Conservation (phyloP, 2,329 filamentous ascomycete species). For the Alternaria postmessia region DNA sequence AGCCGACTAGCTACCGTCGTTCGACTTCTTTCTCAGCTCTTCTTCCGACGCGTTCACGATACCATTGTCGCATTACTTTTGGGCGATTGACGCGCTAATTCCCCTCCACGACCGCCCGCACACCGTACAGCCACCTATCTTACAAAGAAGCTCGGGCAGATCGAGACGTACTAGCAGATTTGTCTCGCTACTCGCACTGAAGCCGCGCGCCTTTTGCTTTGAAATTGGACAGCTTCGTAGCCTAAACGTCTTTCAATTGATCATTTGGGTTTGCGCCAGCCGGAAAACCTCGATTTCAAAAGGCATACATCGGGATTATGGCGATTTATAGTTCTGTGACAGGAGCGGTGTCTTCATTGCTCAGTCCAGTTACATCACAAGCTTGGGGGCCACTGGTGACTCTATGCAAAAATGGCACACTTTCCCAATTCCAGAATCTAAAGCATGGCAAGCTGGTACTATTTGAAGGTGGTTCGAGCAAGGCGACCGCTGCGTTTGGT, state of each 20-base stretch:
- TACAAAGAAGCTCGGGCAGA: neutral
- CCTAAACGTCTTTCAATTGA: slow-evolving; percentile 1
- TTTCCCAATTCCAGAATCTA: slow-evolving; percentile 57
- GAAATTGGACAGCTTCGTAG: neutral
- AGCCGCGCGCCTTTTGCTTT: neutral
- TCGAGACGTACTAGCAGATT: neutral
- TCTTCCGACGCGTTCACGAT: slow-evolving; percentile 9
- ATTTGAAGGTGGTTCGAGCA: slow-evolving; percentile 54
- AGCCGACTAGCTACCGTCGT: slow-evolving; percentile 3
- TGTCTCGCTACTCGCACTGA: neutral
- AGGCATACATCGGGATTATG: slow-evolving; percentile 31
- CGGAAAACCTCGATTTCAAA: neutral
- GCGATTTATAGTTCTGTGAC: slow-evolving; percentile 48
- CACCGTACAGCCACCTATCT: neutral
- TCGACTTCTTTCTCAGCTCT: slow-evolving; percentile 13
- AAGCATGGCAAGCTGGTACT: slow-evolving; percentile 57
- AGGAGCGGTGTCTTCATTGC: slow-evolving; percentile 51
- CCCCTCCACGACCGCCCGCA: neutral
- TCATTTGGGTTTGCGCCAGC: neutral
- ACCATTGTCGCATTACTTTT: slow-evolving; percentile 9
- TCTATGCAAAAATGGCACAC: slow-evolving; percentile 56
- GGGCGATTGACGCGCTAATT: neutral
- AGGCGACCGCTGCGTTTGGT: slow-evolving; percentile 54
- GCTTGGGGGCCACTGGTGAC: slow-evolving; percentile 58
- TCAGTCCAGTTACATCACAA: slow-evolving; percentile 54